Evolutionary conservation across 106 monocot genomes (phyloP), one percentile per base, ranked within the genome.

Genomic region (Dactylorhiza incarnata): DNA sequence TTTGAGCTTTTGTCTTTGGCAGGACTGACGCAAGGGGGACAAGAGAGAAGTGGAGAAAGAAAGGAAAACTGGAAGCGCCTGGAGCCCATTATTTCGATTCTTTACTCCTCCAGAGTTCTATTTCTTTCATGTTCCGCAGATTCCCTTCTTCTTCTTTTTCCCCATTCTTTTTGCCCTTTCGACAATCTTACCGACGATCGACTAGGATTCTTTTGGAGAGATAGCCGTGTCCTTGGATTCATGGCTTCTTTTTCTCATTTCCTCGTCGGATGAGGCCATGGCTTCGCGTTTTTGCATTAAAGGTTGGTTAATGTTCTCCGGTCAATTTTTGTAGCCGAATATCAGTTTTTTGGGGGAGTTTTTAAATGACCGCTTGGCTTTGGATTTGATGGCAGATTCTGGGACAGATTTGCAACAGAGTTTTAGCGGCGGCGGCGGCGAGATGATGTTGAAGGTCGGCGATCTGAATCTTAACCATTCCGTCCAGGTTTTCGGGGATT

Each of bases 391-490:
- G 49, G n/a, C 45, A n/a, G 72, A 72, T 72, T 72, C 23, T 72
- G 0, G 70, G 48, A 5, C 43, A 37, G 20, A 9, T 48, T 54
- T 46, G 49, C 6, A 20, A 8, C 51, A 52, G 25, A 45, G 5
- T 22, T 52, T 29, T 26, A 48, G 16, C 71, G 53, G 43, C 56
- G 51, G 9, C 6, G 26, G 29, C 29, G 46, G 15, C 58, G 17
- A 20, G 81, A 75, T 54, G 78, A 58, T 78, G 80, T 16, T 56
- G 73, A 75, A 71, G 58, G 69, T 56, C 22, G 51, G 73, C 4
- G 85, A 83, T 68, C 65, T 87, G 77, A 74, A 87, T 55, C 84
- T 83, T 6, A 66, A 81, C 71, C 10, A 52, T 46, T 59, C 74
- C 44, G 68, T 54, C 10, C 61, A 63, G 49, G n/a, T 45, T 19